phyloP scores from a whole-genome alignment of 2,329 filamentous ascomycete genomes.

The Chalaropsis ovoidea region DNA sequence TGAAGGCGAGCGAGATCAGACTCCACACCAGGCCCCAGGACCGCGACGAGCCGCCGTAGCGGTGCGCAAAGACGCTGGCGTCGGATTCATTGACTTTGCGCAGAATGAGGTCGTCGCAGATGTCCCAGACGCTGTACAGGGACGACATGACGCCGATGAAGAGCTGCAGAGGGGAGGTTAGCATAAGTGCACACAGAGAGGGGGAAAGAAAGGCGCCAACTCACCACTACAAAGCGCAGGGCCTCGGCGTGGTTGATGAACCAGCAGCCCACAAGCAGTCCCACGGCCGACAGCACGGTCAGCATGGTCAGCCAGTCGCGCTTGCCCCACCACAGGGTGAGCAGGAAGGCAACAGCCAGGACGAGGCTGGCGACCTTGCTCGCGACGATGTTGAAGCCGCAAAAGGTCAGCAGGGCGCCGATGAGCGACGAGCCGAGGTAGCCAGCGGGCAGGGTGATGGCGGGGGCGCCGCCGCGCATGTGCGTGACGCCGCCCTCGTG shows the following conservation, averaged over 20 bases:
- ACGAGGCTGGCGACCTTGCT: constrained; percentile 69
- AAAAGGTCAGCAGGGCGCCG: constrained; percentile 66
- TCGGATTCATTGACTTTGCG: constrained; percentile 73
- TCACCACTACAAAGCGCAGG: constrained; percentile 58
- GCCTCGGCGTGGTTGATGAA: constrained; percentile 69
- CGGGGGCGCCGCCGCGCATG: constrained; percentile 61
- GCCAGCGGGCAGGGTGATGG: constrained; percentile 64
- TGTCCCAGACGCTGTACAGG: constrained; percentile 75
- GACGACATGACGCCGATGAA: constrained; percentile 77
- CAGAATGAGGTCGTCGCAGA: constrained; percentile 71
- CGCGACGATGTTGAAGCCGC: constrained; percentile 71
- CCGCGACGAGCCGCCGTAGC: constrained; percentile 67
- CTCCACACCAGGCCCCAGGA: constrained; percentile 77
- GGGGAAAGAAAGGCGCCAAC: constrained; percentile 28
- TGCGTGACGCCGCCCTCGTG: constrained; percentile 69
- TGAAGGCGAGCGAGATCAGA: constrained; percentile 59
- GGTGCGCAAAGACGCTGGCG: constrained; percentile 66
- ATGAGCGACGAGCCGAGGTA: constrained; percentile 70
- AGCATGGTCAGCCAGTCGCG: constrained; percentile 66
- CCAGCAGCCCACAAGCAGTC: constrained; percentile 63
- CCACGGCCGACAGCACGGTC: constrained; percentile 60
- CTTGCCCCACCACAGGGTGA: constrained; percentile 75
- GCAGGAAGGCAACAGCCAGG: constrained; percentile 60
- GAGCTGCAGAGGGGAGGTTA: constrained; percentile 35
- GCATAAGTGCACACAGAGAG: neutral